Evolutionary conservation across 2,329 filamentous ascomycete species (phyloP).

Genomic region (Anthostomella pinea): DNA sequence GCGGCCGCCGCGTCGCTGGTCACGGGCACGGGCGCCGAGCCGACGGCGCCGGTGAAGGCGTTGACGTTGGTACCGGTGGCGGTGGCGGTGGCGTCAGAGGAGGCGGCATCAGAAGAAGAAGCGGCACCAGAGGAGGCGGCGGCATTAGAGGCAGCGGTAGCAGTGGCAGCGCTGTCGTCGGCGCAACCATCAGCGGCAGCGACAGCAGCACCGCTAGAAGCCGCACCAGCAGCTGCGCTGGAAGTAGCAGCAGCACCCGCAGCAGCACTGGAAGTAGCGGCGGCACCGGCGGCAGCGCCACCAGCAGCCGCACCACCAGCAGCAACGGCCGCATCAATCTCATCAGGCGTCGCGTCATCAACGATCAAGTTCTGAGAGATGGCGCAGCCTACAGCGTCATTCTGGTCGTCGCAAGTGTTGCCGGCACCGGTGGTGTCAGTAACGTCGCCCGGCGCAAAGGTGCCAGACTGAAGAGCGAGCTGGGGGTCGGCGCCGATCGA

Average conservation of each 20-base stretch:
- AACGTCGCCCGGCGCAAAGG: conserved; percentile 59
- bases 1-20: conserved; percentile 33
- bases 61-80: conserved; percentile 38
- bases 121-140: too few relatives aligned
- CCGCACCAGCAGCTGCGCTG: conserved; percentile 8
- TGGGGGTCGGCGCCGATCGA: conserved; percentile 60
- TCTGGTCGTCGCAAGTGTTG: conserved; percentile 51
- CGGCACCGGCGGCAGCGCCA: conserved; percentile 10
- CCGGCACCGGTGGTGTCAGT: conserved; percentile 42
- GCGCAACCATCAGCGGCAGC: conserved; percentile 1
- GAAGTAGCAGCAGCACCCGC: conserved; percentile 10
- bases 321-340: conserved; percentile 52
- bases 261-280: conserved; percentile 11
- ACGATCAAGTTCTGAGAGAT: conserved; percentile 53
- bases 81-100: conserved; percentile 11
- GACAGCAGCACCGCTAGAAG: conserved; percentile 8
- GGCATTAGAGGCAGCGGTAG: conserved; percentile 33
- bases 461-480: conserved; percentile 59
- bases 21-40: conserved; percentile 40
- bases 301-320: conserved; percentile 22
- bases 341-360: conserved; percentile 49
- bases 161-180: conserved; percentile 9
- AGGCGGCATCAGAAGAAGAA: conserved; percentile 4
- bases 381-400: conserved; percentile 54
- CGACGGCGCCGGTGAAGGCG: conserved; percentile 44